phyloP scores from a whole-genome alignment of 1,139 yeast genomes.

The Taphrina confusa region DNA sequence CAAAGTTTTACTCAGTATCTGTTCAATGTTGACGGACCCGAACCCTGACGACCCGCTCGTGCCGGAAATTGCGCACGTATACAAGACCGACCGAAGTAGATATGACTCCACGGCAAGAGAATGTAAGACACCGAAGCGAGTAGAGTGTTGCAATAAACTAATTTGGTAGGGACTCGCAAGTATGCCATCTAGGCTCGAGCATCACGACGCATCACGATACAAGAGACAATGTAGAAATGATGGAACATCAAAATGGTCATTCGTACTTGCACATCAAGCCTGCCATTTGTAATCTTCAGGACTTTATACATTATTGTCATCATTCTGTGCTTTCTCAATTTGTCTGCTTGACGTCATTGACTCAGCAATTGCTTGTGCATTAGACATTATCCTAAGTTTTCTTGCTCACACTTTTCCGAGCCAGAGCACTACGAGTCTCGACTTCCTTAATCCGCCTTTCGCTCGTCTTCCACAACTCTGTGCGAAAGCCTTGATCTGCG shows the following conservation, averaged over 20 bases:
- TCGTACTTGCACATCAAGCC: neutral
- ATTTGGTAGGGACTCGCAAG: constrained; percentile 19
- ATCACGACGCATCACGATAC: constrained; percentile 15
- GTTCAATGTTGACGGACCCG: constrained; percentile 91
- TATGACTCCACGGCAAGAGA: constrained; percentile 97
- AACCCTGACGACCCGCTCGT: constrained; percentile 99
- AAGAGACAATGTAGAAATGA: neutral
- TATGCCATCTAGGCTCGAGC: constrained; percentile 18
- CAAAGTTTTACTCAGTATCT: constrained; percentile 83
- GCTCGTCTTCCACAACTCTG: constrained; percentile 63
- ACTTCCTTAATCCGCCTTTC: constrained; percentile 57
- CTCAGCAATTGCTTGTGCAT: too few relatives aligned
- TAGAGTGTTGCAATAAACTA: neutral
- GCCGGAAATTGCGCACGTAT: constrained; percentile 95
- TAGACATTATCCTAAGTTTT: neutral
- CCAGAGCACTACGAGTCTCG: constrained; percentile 71
- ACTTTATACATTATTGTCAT: too few relatives aligned
- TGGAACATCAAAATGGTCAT: neutral
- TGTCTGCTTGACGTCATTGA: too few relatives aligned
- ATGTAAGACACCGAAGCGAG: too few relatives aligned
- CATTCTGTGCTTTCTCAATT: too few relatives aligned
- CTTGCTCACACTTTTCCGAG: constrained; percentile 52
- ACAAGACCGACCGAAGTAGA: constrained; percentile 90
- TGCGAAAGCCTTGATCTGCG: constrained; percentile 62
- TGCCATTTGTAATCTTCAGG: too few relatives aligned